Percentiles rank a stretch among this genome's conserved stretches.
phyloP scores from a whole-genome alignment of 1,139 yeast genomes.

The Protomyces inouyei region DNA sequence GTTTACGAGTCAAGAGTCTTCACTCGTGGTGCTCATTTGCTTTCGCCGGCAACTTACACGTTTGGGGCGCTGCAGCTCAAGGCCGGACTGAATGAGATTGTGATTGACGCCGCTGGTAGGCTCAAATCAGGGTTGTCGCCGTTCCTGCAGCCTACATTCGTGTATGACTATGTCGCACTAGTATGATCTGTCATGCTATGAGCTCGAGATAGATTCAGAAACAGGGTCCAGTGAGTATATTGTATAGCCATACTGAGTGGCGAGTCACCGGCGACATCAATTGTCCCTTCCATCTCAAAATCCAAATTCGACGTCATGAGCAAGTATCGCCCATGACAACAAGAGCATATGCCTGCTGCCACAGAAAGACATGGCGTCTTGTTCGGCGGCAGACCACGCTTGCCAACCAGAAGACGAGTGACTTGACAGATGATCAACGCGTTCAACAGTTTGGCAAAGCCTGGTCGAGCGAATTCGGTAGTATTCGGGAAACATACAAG shows the following conservation, averaged over 20 bases:
- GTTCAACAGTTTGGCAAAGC: slow-evolving; percentile 24
- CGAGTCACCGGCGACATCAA: too few relatives aligned
- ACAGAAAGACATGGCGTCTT: neutral
- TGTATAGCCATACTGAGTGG: too few relatives aligned
- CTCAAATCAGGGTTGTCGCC: neutral
- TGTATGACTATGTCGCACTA: neutral
- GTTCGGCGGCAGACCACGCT: neutral
- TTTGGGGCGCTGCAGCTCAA: neutral
- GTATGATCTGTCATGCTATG: neutral
- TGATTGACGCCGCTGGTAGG: neutral
- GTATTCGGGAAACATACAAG: slow-evolving; percentile 28
- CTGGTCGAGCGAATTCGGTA: slow-evolving; percentile 32
- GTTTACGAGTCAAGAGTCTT: neutral
- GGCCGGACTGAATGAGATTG: neutral
- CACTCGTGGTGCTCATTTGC: neutral
- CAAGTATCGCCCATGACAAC: neutral
- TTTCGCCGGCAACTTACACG: neutral
- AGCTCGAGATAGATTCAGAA: too few relatives aligned
- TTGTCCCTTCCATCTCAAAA: too few relatives aligned
- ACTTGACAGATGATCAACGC: slow-evolving; percentile 17
- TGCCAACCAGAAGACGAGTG: neutral
- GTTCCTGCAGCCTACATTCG: neutral
- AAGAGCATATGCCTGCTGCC: neutral
- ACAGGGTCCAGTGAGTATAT: too few relatives aligned
- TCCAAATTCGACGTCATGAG: neutral